phyloP scores from a whole-genome alignment of 2,329 filamentous ascomycete species.

The Plectosphaerella plurivora region DNA sequence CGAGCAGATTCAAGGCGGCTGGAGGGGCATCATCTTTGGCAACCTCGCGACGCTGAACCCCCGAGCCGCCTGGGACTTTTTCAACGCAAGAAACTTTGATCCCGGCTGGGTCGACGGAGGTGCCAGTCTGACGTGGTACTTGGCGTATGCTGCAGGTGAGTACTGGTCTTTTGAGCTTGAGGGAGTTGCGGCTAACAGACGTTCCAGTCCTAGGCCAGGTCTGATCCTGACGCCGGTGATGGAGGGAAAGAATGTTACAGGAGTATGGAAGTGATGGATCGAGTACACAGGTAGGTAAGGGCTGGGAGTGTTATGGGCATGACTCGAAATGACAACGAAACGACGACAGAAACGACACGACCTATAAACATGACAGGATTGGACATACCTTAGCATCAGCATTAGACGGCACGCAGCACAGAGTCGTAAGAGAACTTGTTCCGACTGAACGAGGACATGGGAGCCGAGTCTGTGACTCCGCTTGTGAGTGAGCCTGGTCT shows the following conservation, averaged over 20 bases:
- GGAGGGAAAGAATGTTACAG: background rate
- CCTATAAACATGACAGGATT: background rate
- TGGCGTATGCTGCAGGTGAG: constrained; percentile 72
- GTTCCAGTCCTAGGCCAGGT: constrained; percentile 15
- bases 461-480: no score
- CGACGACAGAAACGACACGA: background rate
- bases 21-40: constrained; percentile 80
- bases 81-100: constrained; percentile 62
- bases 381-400: constrained; percentile 1
- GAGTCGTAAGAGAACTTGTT: no score
- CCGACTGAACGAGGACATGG: no score
- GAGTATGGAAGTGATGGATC: background rate
- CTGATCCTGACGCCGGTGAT: background rate
- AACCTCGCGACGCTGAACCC: constrained; percentile 79
- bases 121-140: constrained; percentile 78
- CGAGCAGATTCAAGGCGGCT: constrained; percentile 65
- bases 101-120: constrained; percentile 73
- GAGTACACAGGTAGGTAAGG: background rate
- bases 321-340: background rate
- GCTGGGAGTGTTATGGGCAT: background rate
- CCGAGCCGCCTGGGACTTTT: constrained; percentile 66
- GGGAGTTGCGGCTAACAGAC: constrained; percentile 3
- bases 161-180: constrained; percentile 10
- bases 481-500: no score
- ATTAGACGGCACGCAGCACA: background rate